Evolutionary conservation across 78 protist species (phyloP), one percentile per base, ranked within the genome.

Genomic region (Dictyostelium brefeldianum): DNA sequence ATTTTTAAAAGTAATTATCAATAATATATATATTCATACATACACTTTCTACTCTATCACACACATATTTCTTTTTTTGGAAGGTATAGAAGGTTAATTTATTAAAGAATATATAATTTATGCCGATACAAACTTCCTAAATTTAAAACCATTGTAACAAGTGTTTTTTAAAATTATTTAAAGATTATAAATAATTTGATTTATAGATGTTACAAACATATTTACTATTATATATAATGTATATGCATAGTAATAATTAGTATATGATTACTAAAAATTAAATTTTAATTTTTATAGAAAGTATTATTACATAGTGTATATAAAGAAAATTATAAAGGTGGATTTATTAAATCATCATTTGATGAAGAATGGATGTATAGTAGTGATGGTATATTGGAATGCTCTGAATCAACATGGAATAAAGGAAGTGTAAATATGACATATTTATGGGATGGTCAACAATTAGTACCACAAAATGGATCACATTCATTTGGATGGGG

Each of bases 51-150:
- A 31, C 50, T 9, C 17, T 18, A 31, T 43, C 7, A n/a, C 27
- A 64, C 22, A 64, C 4, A 64, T 22, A 53, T 47, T 11, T 8
- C 29, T 43, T 17, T 31, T 36, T 17, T 81, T 43, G 84, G 91
- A 57, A 73, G 81, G 51, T 46, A 11, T 71, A 83, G 91, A 83
- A 73, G 90, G 91, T 71, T 20, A 17, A 17, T 20, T 83, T 71
- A 41, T 73, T 59, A 51, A 83, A 73, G 27, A 70, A 22, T 41
- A 29, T 18, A 56, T 69, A 54, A 73, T 41, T 9, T 14, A 71
- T 15, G 73, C 81, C 91, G 92, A 84, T 84, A 84, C 92, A 56
- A 74, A 48, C 92, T 64, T 84, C 92, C 92, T 46, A 84, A n/a
- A 84, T 74, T 84, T 59, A 84, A 29, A 9, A 47, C 47, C 10